Conservation (phyloP, 176 grass and related monocot genomes). For the Triticum turgidum region DNA sequence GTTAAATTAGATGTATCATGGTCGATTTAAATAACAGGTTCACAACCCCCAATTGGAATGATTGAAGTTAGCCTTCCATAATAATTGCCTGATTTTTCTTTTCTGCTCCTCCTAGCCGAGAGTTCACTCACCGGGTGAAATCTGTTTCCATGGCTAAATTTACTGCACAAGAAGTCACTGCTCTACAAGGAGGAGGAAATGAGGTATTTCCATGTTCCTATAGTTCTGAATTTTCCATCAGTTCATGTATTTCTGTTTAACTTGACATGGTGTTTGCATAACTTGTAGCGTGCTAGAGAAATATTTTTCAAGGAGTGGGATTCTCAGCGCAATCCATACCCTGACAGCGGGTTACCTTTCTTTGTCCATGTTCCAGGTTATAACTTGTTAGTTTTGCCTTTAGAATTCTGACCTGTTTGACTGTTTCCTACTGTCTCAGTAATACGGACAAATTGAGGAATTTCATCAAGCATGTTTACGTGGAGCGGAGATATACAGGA, state of each 20-base stretch:
- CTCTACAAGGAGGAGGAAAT: slow-evolving; percentile 95
- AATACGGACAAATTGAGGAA: slow-evolving; percentile 85
- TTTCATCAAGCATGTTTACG: slow-evolving; percentile 93
- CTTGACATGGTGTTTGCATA: slow-evolving; percentile 29
- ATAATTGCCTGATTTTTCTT: slow-evolving; percentile 5
- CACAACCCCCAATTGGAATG: background rate
- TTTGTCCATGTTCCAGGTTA: slow-evolving; percentile 22
- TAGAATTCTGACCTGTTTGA: slow-evolving; percentile 30
- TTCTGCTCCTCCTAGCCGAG: slow-evolving; percentile 56
- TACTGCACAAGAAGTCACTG: slow-evolving; percentile 87
- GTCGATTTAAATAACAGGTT: background rate
- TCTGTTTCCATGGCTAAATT: slow-evolving; percentile 99
- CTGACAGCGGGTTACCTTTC: slow-evolving; percentile 82
- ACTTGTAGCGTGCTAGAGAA: slow-evolving; percentile 71
- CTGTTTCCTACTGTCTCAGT: slow-evolving; percentile 54
- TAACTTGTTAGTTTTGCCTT: slow-evolving; percentile 12
- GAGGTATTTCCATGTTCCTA: slow-evolving; percentile 49
- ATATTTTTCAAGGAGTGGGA: slow-evolving; percentile 98
- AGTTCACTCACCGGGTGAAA: slow-evolving; percentile 96
- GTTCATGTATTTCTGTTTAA: slow-evolving; percentile 19
- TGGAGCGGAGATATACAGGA: slow-evolving; percentile 82
- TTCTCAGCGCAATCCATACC: slow-evolving; percentile 69
- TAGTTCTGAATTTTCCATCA: slow-evolving; percentile 21
- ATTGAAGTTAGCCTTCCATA: background rate
- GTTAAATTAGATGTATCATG: slow-evolving; percentile 6